Base-by-base conservation (phyloP, 2,329 filamentous ascomycete species). In the Colletotrichum euphorbiae region DNA sequence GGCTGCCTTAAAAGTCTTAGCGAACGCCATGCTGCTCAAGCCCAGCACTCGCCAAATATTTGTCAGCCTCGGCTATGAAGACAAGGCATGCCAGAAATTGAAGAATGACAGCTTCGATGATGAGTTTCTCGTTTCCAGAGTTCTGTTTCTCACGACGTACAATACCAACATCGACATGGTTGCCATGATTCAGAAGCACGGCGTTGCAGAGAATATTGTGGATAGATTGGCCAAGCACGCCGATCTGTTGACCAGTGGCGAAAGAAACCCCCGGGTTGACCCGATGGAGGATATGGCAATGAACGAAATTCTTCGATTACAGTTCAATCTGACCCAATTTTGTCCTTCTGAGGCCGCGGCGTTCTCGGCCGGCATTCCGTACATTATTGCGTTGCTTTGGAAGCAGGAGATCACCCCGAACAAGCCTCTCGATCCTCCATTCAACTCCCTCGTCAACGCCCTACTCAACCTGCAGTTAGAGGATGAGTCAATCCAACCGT, bases 311-410 rank as follows among this genome's bases (percentile, higher is more conserved):
- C 82, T 96, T 56, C 98, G 97, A 75, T 84, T 98, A 45, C 81
- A 97, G 58, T 98, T 97, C 84, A 98, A 98, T 78, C 84, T 97
- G 60, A 92, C 91, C 2, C 90, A 94, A 73, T 89, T 90, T 74
- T 91, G 90, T 72, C 88, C 89, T 4, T 84, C 90, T 46, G 84
- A 90, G 28, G 79, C 81, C 4, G 77, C 82, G 0, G 80, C 83
- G 0, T 97, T 98, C 75, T 88, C 88, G 1, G 81, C 86, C 21
- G 89, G 91, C 3, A 85, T 97, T 46, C 85, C 89, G 11, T 84
- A 89, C 67, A 87, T 98, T 31, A 82, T 94, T 64, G 86, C 87
- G 50, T 86, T 98, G 17, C 82, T 98, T 33, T 86, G 85, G 71
- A 87, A 82, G 56, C 80, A 81, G 19, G 78, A 89, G 13, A 82